Base-by-base conservation (phyloP, 768 basidiomycete species). In the Sarcomyxa edulis region DNA sequence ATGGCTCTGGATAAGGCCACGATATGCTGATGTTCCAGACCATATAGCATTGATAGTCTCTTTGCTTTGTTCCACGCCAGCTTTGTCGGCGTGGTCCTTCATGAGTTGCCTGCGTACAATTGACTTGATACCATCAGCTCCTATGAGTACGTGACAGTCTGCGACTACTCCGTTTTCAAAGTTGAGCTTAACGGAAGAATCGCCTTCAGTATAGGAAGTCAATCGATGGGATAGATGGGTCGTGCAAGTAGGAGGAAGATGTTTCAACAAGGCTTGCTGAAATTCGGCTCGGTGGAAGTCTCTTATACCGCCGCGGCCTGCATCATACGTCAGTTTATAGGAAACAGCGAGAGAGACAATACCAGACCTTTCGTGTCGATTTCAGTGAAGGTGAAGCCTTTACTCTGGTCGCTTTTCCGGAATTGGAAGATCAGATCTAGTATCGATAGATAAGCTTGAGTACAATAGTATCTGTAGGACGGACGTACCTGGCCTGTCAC, bases 211-310 rank as follows among this genome's bases (percentile, higher is more conserved):
- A 42, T 70, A 74, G 0, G 60, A 55, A 11, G 55, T 45, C 2
- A 76, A 56, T n/a, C 64, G 66, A 41, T 69, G 72, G 11, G 54
- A 51, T 3, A 65, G 59, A 37, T 66, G 53, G 3, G 60, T 53
- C 16, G 47, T 55, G 42, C 52, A 60, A 6, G 49, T 48, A 2
- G 59, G 33, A 2, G 58, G 48, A 28, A 74, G 43, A 42, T 61
- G 51, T 8, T 57, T 52, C 20, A 74, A 52, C 14, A 76, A 52
- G 8, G 63, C 55, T 7, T 51, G 39, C 27, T 73, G 70, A 30
- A 76, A 62, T 37, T 74, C 69, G 5, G 66, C 61, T 22, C 74
- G 65, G 44, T 74, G 74, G 37, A 85, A 56, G 6, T 31, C 30
- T 21, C 60, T 36, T 1, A 42, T 27, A 9, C 58, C 60, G 7